Evolutionary conservation across 2,329 filamentous ascomycete species (phyloP), one percentile per base, ranked within the genome.

Genomic region (Pseudocercospora crystallina): DNA sequence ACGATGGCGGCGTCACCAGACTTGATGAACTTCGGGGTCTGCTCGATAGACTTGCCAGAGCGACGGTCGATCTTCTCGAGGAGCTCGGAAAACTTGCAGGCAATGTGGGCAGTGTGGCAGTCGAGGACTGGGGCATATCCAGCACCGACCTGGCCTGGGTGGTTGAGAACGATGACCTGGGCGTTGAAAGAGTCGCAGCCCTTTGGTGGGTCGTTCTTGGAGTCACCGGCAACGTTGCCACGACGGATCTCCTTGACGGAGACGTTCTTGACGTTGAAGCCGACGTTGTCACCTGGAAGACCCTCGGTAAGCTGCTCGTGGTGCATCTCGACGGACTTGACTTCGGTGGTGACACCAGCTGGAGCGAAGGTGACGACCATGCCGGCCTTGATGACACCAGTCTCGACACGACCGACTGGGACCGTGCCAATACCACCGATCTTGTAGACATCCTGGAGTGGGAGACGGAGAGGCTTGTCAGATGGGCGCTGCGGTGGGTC

Each of bases 241-340:
- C 94, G 94, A 80, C 94, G 94, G 75, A 99, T 96, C 78, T 99
- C 94, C 91, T 99, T 99, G 82, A 99, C 94, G 79, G 94, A 97
- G 73, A 99, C 94, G 94, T 99, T 99, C 91, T 99, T 99, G 82
- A 99, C 92, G 89, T 99, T 99, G 91, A 99, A 99, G 71, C 94
- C 94, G 77, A 99, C 94, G 84, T 99, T 99, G 89, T 99, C 94
- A 86, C 94, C 94, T 73, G 94, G 94, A 65, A 89, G 73, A 89
- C 94, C 94, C 85, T 96, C 87, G 64, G 76, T 59, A 69, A 99
- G 91, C 87, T 96, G 91, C 84, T 96, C 90, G 90, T 97, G 92
- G 86, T 96, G 92, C 94, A 99, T 99, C 84, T 99, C 94, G 72
- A 99, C 94, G 79, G 92, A 97, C 90, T 99, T 99, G 86, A 97